phyloP scores from a whole-genome alignment of 495 filamentous ascomycete species.

The Delitschia confertaspora region DNA sequence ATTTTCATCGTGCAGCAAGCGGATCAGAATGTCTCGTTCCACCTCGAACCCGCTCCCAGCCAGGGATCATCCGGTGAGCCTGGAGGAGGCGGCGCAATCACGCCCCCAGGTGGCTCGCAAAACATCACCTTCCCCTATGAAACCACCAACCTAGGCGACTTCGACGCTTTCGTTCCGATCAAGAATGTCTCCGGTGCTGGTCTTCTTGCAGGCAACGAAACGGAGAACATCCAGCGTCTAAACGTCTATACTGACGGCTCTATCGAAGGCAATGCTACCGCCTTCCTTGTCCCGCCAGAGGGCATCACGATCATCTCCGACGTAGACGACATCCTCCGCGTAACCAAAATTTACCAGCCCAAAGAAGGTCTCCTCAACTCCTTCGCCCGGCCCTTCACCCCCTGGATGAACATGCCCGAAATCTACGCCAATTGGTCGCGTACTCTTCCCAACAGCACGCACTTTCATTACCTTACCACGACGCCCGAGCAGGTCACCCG shows the following conservation, averaged over 20 bases:
- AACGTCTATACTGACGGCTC: conserved; percentile 57
- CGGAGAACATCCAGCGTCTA: conserved; percentile 51
- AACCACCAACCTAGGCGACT: conserved; percentile 60
- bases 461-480: conserved; percentile 80
- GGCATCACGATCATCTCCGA: conserved; percentile 65
- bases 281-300: conserved; percentile 59
- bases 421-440: conserved; percentile 60
- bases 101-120: conserved; percentile 48
- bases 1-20: conserved; percentile 66
- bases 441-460: conserved; percentile 49
- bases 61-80: conserved; percentile 43
- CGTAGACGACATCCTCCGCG: conserved; percentile 70
- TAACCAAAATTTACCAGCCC: conserved; percentile 76
- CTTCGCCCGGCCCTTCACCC: conserved; percentile 59
- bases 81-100: conserved; percentile 46
- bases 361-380: conserved; percentile 65
- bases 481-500: conserved; percentile 71
- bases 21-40: conserved; percentile 52
- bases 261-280: conserved; percentile 59
- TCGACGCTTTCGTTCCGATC: conserved; percentile 56
- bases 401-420: conserved; percentile 72
- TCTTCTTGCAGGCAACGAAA: conserved; percentile 51
- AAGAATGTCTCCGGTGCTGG: conserved; percentile 43
- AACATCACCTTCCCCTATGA: conserved; percentile 46
- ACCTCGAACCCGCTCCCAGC: conserved; percentile 47